Evolutionary conservation across 106 monocot genomes (phyloP), one percentile per base, ranked within the genome.

Genomic region (Ottelia alismoides): DNA sequence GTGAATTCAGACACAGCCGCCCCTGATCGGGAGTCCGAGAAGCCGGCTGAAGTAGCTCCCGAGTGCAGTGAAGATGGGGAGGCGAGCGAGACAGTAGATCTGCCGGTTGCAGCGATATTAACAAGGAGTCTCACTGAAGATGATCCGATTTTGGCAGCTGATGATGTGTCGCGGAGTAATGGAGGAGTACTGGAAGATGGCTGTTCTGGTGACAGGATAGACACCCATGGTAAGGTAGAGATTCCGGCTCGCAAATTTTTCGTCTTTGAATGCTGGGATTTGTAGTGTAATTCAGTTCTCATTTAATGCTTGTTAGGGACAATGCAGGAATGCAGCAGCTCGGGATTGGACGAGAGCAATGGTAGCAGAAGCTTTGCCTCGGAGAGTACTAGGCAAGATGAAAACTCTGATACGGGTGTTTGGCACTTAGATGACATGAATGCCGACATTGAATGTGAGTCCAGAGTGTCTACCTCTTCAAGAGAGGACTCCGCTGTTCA

Each of bases 171-270:
- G 19, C 31, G 31, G 31, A 40, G 6, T 16, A 28, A 16, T 47
- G 40, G 20, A 32, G 20, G 23, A 52, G 22, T 19, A 17, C 21
- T 11, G 44, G 69, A 69, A 18, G 22, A 29, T 0, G 20, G 16
- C 18, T 30, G 20, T 2, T 45, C 53, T 43, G 17, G 51, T 22
- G 2, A 27, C 22, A 19, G 60, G 20, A 53, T 53, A 53, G 22
- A 1, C 52, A 11, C 1, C 7, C 17, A 30, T 27, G 57, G 5
- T 10, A 32, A 57, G 2, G 28, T 28, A 31, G 10, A 60, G 6
- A 55, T 70, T 78, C 74, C 78, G 56, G 20, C 45, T 25, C 19
- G 3, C 11, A 20, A 27, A 9, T 27, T 18, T 35, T 44, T 32
- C 23, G 32, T 49, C 3, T 49, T 49, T 49, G 3, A 18, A 14